These are phyloP conservation scores for Ananas comosus DNA, from an alignment of 176 grass and related monocot species.

Conservation along the genomic window DNA sequence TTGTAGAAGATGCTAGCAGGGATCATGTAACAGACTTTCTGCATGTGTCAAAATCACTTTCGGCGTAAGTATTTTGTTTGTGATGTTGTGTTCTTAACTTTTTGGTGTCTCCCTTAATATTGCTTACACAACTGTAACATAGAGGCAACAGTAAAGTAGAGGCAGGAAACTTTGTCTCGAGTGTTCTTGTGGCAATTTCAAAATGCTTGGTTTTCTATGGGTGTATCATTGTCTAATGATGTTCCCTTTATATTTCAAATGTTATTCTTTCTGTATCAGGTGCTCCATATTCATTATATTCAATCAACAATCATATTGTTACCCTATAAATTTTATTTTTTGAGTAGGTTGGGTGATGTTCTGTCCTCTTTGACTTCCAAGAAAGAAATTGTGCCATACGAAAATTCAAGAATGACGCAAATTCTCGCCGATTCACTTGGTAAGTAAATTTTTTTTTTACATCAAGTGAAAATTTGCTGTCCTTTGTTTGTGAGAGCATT, in stretches of 20 bases:
- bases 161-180: too few species aligned
- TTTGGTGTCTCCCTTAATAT: background rate
- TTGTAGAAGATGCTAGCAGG: constrained; percentile 68
- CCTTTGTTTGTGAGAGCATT: constrained; percentile 4
- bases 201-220: too few species aligned
- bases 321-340: constrained; percentile 16
- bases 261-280: background rate
- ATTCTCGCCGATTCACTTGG: constrained; percentile 87
- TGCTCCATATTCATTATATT: background rate
- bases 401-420: constrained; percentile 86
- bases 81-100: background rate
- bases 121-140: background rate
- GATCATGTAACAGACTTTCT: constrained; percentile 84
- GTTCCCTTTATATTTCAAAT: too few species aligned
- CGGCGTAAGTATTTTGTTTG: constrained; percentile 56
- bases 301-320: background rate
- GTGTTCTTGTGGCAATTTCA: too few species aligned
- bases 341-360: constrained; percentile 83
- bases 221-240: too few species aligned
- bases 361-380: constrained; percentile 80
- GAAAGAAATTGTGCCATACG: constrained; percentile 63
- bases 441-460: constrained; percentile 28
- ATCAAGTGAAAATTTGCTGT: background rate
- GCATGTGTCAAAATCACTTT: constrained; percentile 96
- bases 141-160: too few species aligned